Conservation (phyloP, 345 rosid species). For the Toxicodendron radicans region DNA sequence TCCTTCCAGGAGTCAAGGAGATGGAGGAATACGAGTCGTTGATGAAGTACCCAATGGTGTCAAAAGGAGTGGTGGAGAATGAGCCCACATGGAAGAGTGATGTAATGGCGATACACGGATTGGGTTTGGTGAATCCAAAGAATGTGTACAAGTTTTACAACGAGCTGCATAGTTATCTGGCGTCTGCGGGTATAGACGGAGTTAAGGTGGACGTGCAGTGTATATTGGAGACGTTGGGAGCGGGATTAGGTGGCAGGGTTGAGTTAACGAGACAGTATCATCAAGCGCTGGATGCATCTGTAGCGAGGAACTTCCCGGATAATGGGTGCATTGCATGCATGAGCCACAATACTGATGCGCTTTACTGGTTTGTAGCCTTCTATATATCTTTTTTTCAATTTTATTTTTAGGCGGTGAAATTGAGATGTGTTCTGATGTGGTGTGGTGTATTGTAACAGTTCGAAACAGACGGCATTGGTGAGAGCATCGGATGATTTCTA, state of each 20-base stretch:
- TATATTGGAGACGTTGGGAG: constrained; percentile 85
- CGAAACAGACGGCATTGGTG: constrained; percentile 89
- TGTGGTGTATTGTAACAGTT: constrained; percentile 41
- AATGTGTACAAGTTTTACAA: constrained; percentile 66
- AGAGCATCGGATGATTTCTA: constrained; percentile 96
- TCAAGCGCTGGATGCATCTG: constrained; percentile 87
- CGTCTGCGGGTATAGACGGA: constrained; percentile 80
- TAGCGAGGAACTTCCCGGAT: constrained; percentile 71
- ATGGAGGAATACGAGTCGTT: constrained; percentile 67
- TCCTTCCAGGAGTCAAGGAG: constrained; percentile 66
- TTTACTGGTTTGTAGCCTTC: constrained; percentile 59
- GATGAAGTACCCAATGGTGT: constrained; percentile 67
- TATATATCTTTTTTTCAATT: neutral
- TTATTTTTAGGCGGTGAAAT: neutral
- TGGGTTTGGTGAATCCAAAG: constrained; percentile 81
- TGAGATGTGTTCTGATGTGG: constrained; percentile 10
- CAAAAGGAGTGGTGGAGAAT: constrained; percentile 70
- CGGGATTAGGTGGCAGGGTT: constrained; percentile 80
- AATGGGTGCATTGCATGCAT: constrained; percentile 96
- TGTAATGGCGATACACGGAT: constrained; percentile 63
- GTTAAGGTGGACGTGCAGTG: constrained; percentile 94
- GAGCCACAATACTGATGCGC: constrained; percentile 95
- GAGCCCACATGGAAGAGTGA: constrained; percentile 89
- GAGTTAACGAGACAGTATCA: constrained; percentile 84
- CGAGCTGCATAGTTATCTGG: constrained; percentile 81